phyloP scores from a whole-genome alignment of 2,329 filamentous ascomycete species.

The Microdochium bolleyi region DNA sequence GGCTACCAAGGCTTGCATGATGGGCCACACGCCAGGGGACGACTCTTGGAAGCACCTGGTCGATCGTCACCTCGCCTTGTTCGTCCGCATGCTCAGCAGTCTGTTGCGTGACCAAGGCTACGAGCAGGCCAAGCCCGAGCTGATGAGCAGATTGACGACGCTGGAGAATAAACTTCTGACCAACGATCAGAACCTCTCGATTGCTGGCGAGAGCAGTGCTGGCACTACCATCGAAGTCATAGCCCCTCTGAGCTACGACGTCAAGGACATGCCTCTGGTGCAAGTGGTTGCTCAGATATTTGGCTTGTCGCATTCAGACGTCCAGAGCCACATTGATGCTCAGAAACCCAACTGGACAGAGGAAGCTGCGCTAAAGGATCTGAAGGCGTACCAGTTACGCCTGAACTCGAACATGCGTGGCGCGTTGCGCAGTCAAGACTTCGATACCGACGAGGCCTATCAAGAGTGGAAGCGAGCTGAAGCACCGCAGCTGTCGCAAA shows the following conservation, averaged over 20 bases:
- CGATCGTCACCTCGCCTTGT: constrained; percentile 89
- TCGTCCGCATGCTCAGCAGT: constrained; percentile 76
- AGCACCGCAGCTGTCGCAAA: constrained; percentile 75
- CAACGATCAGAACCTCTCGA: constrained; percentile 82
- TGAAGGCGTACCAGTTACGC: constrained; percentile 89
- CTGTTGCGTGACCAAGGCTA: constrained; percentile 79
- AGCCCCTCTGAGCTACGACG: constrained; percentile 78
- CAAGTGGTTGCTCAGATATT: constrained; percentile 83
- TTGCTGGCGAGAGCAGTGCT: constrained; percentile 49
- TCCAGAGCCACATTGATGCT: constrained; percentile 80
- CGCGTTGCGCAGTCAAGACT: constrained; percentile 76
- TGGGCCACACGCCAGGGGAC: constrained; percentile 67
- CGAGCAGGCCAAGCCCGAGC: constrained; percentile 75
- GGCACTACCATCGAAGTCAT: constrained; percentile 70
- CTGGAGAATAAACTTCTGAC: constrained; percentile 90
- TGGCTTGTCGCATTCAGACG: constrained; percentile 66
- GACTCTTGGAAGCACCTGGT: constrained; percentile 88
- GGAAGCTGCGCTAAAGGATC: constrained; percentile 79
- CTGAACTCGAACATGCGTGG: constrained; percentile 72
- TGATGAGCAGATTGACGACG: constrained; percentile 68
- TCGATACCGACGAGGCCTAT: constrained; percentile 83
- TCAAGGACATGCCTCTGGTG: constrained; percentile 95
- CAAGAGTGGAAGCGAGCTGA: constrained; percentile 90
- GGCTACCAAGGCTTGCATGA: constrained; percentile 77
- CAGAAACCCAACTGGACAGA: constrained; percentile 82